Conservation (phyloP, 2,329 filamentous ascomycete species). For the Dothistroma pini region DNA sequence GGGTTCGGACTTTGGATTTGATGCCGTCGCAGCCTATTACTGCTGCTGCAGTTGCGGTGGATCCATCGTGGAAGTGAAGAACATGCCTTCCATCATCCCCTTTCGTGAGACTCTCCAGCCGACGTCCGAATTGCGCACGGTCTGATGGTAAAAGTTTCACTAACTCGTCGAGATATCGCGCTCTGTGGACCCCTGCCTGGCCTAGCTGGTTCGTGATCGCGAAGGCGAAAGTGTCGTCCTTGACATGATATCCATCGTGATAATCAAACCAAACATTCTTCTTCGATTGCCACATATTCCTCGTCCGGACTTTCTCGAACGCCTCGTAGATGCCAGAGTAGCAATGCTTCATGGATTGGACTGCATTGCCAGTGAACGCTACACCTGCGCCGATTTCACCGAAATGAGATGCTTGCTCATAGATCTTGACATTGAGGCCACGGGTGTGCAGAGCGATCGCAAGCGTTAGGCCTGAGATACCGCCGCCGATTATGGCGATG, state of each 20-base stretch:
- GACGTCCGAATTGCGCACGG: slow-evolving; percentile 33
- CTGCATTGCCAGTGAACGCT: slow-evolving; percentile 54
- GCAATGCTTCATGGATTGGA: slow-evolving; percentile 52
- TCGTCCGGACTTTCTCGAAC: slow-evolving; percentile 43
- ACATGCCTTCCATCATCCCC: slow-evolving; percentile 22
- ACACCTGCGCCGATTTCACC: slow-evolving; percentile 58
- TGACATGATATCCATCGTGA: slow-evolving; percentile 34
- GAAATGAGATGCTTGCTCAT: slow-evolving; percentile 54
- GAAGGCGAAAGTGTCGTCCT: slow-evolving; percentile 25
- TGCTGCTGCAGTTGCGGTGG: slow-evolving; percentile 43
- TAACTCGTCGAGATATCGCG: slow-evolving; percentile 42
- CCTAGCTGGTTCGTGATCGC: slow-evolving; percentile 28
- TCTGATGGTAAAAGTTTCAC: slow-evolving; percentile 40
- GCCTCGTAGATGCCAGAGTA: slow-evolving; percentile 44
- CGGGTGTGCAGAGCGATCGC: slow-evolving; percentile 49
- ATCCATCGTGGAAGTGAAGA: slow-evolving; percentile 34
- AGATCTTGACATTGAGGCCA: slow-evolving; percentile 49
- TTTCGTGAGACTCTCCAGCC: slow-evolving; percentile 31
- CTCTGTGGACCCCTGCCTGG: slow-evolving; percentile 36
- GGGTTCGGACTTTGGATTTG: slow-evolving; percentile 52
- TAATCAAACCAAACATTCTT: slow-evolving; percentile 43
- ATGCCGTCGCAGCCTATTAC: slow-evolving; percentile 41
- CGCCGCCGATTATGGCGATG: slow-evolving; percentile 23
- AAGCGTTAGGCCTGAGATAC: slow-evolving; percentile 54
- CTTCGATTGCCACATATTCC: slow-evolving; percentile 38